These are phyloP conservation scores for Candida saitoana DNA, from an alignment of 805 yeast species.

Conservation along the genomic window DNA sequence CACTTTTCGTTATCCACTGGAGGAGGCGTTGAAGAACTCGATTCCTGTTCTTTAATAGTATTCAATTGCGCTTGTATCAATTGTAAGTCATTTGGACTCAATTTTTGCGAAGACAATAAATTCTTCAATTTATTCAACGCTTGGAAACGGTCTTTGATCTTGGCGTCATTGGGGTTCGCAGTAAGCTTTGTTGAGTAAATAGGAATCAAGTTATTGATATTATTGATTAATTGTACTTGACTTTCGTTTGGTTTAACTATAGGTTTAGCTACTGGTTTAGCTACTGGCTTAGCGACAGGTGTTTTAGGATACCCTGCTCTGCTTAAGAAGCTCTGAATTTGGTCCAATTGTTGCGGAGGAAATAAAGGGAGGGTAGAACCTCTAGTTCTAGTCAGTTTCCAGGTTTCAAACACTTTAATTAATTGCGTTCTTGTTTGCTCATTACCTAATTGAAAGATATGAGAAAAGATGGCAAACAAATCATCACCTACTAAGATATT, in stretches of 20 bases:
- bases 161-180: slow-evolving; percentile 37
- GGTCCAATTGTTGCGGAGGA: slow-evolving; percentile 61
- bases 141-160: slow-evolving; percentile 40
- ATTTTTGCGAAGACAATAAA: slow-evolving; percentile 34
- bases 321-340: slow-evolving; percentile 66
- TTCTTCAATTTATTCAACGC: slow-evolving; percentile 42
- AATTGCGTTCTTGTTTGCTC: slow-evolving; percentile 67
- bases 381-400: slow-evolving; percentile 68
- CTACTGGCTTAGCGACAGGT: not conserved
- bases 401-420: slow-evolving; percentile 76
- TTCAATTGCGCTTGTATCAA: slow-evolving; percentile 37
- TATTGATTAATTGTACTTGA: slow-evolving; percentile 21
- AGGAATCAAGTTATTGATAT: slow-evolving; percentile 36
- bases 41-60: slow-evolving; percentile 34
- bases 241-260: not conserved
- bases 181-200: slow-evolving; percentile 39
- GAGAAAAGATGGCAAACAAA: slow-evolving; percentile 65
- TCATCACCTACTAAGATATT: slow-evolving; percentile 71
- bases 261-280: not conserved
- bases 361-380: slow-evolving; percentile 67
- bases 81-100: slow-evolving; percentile 31
- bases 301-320: slow-evolving; percentile 24
- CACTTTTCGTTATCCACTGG: slow-evolving; percentile 14
- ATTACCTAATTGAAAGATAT: slow-evolving; percentile 73
- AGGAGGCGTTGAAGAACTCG: slow-evolving; percentile 7